These are phyloP conservation scores for Erigeron canadensis DNA, from an alignment of 129 eudicot genomes.

Conservation along the genomic window DNA sequence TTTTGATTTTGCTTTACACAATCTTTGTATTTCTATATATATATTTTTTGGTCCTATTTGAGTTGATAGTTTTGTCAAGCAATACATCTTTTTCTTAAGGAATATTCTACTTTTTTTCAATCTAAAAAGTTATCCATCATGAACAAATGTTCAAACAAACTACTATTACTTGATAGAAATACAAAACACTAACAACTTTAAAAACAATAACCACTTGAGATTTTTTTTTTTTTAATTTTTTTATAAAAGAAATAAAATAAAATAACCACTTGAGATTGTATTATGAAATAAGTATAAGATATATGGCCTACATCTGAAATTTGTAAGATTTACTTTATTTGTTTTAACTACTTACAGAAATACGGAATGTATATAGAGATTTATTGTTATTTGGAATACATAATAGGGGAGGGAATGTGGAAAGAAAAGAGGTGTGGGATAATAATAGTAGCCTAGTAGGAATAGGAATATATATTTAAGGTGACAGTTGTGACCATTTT, in stretches of 20 bases:
- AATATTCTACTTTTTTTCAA: not conserved
- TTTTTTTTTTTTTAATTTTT: too few relatives aligned
- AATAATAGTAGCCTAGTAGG: too few relatives aligned
- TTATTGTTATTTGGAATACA: too few relatives aligned
- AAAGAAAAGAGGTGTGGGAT: too few relatives aligned
- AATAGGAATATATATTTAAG: conserved; percentile 8
- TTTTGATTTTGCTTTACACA: conserved; percentile 10
- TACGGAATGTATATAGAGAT: too few relatives aligned
- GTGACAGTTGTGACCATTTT: conserved; percentile 29
- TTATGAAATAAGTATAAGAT: not conserved
- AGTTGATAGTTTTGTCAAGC: not conserved
- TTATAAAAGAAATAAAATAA: too few relatives aligned
- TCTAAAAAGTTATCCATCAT: not conserved
- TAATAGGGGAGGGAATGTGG: too few relatives aligned
- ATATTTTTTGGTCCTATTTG: not conserved
- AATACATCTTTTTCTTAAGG: not conserved
- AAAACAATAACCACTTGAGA: too few relatives aligned
- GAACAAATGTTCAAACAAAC: not conserved
- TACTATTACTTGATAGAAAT: too few relatives aligned
- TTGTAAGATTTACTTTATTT: not conserved
- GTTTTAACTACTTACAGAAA: too few relatives aligned
- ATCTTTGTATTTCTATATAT: not conserved
- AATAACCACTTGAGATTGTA: not conserved
- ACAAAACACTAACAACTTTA: too few relatives aligned
- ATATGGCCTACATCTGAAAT: conserved; percentile 1